Base-by-base conservation (phyloP, 495 filamentous ascomycete species). In the Penicillium nucicola region DNA sequence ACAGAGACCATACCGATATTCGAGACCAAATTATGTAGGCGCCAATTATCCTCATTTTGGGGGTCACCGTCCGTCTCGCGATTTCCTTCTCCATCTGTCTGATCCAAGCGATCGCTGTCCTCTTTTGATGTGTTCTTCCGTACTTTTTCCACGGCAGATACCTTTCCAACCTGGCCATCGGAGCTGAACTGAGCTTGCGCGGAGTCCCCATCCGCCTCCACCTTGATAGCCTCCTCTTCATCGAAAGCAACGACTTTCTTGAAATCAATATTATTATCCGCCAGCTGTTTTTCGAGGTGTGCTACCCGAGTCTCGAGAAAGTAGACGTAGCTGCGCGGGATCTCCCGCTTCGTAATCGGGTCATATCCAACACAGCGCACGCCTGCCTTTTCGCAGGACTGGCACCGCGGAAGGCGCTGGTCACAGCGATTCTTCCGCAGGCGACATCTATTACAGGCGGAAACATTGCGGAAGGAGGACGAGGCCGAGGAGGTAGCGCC, bases 371-470 rank as follows among this genome's bases (percentile, higher is more conserved):
- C 90, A 62, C 92, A 97, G 58, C 85, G 85, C 28, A 92, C 87
- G 55, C 80, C 78, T 12, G 89, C 91, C 71, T 96, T 97, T 65
- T 90, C 90, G 66, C 92, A 97, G 50, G 87, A 85, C 39, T 88
- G 82, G 68, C 92, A 97, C 43, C 87, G 87, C 19, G 92, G 92
- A 40, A 97, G 78, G 38, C 84, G 83, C 75, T 96, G 92, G 64
- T 97, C 92, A 62, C 92, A 97, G 22, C 91, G 82, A 60, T 97
- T 96, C 72, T 97, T 97, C 56, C 92, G 83, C 55, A 92, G 71
- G 11, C 92, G 83, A 64, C 92, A 97, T 17, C 92, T 83, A 70
- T 96, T 95, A 66, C 92, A 97, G 40, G 92, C 92, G 55, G 87
- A 92, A 52, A 97, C 92, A 66, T 96, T 96, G 57, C 92, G 86